Evolutionary conservation across 805 yeast genomes (phyloP).

Genomic region (Cyberlindnera suaveolens): DNA sequence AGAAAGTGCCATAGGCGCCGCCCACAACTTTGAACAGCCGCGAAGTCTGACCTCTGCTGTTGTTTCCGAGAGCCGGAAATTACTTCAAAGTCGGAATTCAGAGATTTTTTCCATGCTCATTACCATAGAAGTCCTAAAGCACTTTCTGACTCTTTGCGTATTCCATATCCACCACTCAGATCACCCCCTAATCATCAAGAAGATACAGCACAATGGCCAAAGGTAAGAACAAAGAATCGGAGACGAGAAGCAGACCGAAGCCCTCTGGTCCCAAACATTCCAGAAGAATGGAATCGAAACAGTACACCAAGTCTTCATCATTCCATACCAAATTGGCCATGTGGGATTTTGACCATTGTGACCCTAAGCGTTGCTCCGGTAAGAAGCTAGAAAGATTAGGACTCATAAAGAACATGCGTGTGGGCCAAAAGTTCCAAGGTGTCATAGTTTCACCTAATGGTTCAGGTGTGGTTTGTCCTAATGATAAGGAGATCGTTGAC

Average conservation of each 20-base stretch:
- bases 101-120: no score
- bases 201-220: conserved; percentile 26
- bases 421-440: conserved; percentile 94
- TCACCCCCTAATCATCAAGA: background rate
- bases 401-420: conserved; percentile 63
- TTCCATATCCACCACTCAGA: background rate
- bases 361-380: conserved; percentile 95
- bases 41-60: no score
- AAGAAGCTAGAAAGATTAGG: conserved; percentile 89
- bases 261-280: conserved; percentile 52
- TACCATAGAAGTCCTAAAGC: no score
- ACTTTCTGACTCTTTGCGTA: no score
- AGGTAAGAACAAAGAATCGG: conserved; percentile 42
- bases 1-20: no score
- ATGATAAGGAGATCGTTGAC: conserved; percentile 74
- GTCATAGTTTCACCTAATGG: conserved; percentile 93
- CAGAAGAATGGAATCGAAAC: conserved; percentile 32
- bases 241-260: conserved; percentile 37
- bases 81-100: no score
- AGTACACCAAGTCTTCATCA: conserved; percentile 22
- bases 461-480: conserved; percentile 81
- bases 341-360: conserved; percentile 99
- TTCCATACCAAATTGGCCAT: conserved; percentile 87
- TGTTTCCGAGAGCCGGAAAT: no score
- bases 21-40: no score